phyloP scores from a whole-genome alignment of 2,329 filamentous ascomycete species.

The Incumbomyces delicatus region DNA sequence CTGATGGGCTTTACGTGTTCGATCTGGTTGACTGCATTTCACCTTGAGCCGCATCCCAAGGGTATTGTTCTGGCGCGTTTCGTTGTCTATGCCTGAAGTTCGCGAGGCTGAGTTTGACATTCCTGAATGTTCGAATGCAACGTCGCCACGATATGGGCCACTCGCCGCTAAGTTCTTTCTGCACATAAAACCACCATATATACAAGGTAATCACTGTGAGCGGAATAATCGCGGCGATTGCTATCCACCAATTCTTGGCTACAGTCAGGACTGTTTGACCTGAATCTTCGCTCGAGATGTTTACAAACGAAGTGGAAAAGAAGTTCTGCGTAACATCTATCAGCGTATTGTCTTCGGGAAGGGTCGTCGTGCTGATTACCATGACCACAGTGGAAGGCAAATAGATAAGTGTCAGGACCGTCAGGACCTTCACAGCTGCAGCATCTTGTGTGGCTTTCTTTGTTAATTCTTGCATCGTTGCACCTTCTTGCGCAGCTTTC shows the following conservation, averaged over 20 bases:
- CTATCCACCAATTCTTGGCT: slow-evolving; percentile 14
- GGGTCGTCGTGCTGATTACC: neutral
- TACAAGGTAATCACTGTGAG: slow-evolving; percentile 8
- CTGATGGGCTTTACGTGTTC: too few relatives aligned
- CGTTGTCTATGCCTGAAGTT: neutral
- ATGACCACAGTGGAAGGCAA: slow-evolving; percentile 17
- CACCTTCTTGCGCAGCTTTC: slow-evolving; percentile 14
- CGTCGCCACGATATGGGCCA: neutral
- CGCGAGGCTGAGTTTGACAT: neutral
- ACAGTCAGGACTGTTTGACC: slow-evolving; percentile 5
- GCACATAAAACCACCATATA: slow-evolving; percentile 9
- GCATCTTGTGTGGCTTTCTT: slow-evolving; percentile 19
- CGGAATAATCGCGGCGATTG: slow-evolving; percentile 1
- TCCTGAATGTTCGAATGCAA: neutral
- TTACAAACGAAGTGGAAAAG: slow-evolving; percentile 19
- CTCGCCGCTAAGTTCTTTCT: slow-evolving; percentile 1
- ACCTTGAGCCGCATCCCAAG: neutral
- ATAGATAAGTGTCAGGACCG: slow-evolving; percentile 19
- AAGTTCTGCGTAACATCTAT: slow-evolving; percentile 13
- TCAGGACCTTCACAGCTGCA: slow-evolving; percentile 19
- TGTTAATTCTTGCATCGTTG: slow-evolving; percentile 11
- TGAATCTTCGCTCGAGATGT: neutral
- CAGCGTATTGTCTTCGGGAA: neutral
- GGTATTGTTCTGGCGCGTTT: neutral
- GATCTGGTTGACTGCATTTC: neutral